Evolutionary conservation across 73 alveolate genomes (phyloP), one percentile per base, ranked within the genome.

Genomic region (Paraurostyla sp.): DNA sequence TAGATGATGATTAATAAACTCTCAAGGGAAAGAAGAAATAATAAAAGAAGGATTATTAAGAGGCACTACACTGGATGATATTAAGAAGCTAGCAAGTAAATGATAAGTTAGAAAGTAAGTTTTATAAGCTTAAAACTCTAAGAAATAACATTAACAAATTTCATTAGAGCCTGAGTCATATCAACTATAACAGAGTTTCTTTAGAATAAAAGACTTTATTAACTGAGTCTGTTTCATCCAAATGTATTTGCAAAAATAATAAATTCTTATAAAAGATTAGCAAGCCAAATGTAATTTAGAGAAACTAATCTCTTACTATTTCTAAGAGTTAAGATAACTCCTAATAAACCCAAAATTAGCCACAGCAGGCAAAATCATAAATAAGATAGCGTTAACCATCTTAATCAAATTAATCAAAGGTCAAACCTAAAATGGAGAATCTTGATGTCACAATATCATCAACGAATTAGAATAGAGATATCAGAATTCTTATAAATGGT

Each of bases 241-340:
- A 73, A 48, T 73, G 86, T 71, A 1, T 16, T 2, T 73, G 86
- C 50, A 73, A 42, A 3, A 15, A 49, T 1, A 73, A 48, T 48
- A 73, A 49, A 11, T 46, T 73, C 20, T 23, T 73, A 29, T 13
- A 62, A 7, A 62, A 29, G 25, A n/a, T 62, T 23, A 13, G 57
- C 13, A 18, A 18, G 13, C 23, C 13, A 46, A 18, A 46, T 46
- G 18, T 46, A 18, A 46, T 15, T 46, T 18, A 46, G 18, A 46
- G 13, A 15, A 46, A 46, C 13, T 15, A 46, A 46, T 46, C 57
- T 46, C n/a, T n/a, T n/a, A n/a, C n/a, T n/a, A n/a, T n/a, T n/a
- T n/a, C n/a, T n/a, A n/a, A n/a, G n/a, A n/a, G n/a, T n/a, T n/a
- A n/a, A n/a, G n/a, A n/a, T n/a, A n/a, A n/a, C n/a, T n/a, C n/a